Conservation (phyloP, 1,139 yeast genomes). For the Candida smagusa region DNA sequence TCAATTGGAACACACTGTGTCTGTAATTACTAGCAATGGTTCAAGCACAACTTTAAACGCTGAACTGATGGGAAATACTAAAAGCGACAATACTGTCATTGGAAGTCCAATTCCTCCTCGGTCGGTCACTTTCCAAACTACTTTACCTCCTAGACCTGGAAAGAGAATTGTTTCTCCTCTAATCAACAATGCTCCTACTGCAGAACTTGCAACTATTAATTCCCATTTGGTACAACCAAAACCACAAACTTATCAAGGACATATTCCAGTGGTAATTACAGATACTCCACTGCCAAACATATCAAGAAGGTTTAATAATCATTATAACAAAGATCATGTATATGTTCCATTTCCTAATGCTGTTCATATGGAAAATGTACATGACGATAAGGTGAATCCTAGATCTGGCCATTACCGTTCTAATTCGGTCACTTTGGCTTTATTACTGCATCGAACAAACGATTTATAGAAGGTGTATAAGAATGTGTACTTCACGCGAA, state of each 20-base stretch:
- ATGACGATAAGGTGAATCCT: constrained; percentile 21
- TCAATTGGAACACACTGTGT: constrained; percentile 13
- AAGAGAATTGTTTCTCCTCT: constrained; percentile 19
- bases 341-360: constrained; percentile 40
- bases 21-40: constrained; percentile 14
- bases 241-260: neutral
- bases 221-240: constrained; percentile 18
- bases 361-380: constrained; percentile 37
- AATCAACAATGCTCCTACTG: constrained; percentile 21
- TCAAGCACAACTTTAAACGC: constrained; percentile 22
- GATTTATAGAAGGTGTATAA: constrained; percentile 1
- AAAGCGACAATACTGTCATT: constrained; percentile 3
- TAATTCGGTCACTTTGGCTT: constrained; percentile 41
- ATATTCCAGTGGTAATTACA: constrained; percentile 1
- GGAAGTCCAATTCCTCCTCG: neutral
- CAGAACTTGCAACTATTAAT: constrained; percentile 19
- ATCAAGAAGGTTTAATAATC: constrained; percentile 35
- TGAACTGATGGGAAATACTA: constrained; percentile 7
- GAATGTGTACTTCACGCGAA: too few relatives aligned
- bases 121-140: neutral
- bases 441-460: constrained; percentile 27
- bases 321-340: constrained; percentile 43
- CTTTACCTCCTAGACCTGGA: constrained; percentile 4
- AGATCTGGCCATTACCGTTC: constrained; percentile 35
- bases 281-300: constrained; percentile 10